phyloP scores from a whole-genome alignment of 2,329 filamentous ascomycete species.

The Truncatella angustata region DNA sequence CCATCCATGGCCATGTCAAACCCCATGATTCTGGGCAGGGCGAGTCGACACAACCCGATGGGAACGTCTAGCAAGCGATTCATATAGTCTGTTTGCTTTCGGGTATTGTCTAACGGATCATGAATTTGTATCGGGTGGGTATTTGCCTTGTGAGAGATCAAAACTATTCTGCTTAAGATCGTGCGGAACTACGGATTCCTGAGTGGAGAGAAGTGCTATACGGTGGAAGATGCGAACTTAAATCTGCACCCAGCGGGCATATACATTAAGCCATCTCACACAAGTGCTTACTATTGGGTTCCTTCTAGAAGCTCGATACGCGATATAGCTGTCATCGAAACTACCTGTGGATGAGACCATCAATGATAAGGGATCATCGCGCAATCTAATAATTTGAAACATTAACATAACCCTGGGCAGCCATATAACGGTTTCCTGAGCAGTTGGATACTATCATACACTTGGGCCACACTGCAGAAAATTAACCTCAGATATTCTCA shows the following conservation, averaged over 20 bases:
- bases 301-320: too few relatives aligned
- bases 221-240: conserved; percentile 3
- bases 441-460: too few relatives aligned
- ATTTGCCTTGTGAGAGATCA: conserved; percentile 18
- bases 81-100: conserved; percentile 27
- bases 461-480: too few relatives aligned
- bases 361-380: too few relatives aligned
- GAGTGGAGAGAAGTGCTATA: not conserved
- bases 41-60: conserved; percentile 38
- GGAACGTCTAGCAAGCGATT: conserved; percentile 22
- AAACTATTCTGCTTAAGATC: conserved; percentile 17
- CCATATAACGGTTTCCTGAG: too few relatives aligned
- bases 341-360: too few relatives aligned
- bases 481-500: too few relatives aligned
- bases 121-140: conserved; percentile 17
- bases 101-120: conserved; percentile 24
- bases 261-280: too few relatives aligned
- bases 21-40: conserved; percentile 35
- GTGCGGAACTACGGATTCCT: conserved; percentile 9
- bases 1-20: conserved; percentile 35
- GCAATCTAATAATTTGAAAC: too few relatives aligned
- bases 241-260: not conserved
- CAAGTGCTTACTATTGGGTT: too few relatives aligned
- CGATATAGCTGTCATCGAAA: too few relatives aligned
- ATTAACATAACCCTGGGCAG: too few relatives aligned